These are phyloP conservation scores for Tylopilus sp. DNA, from an alignment of 1,284 basidiomycete genomes.

Conservation along the genomic window DNA sequence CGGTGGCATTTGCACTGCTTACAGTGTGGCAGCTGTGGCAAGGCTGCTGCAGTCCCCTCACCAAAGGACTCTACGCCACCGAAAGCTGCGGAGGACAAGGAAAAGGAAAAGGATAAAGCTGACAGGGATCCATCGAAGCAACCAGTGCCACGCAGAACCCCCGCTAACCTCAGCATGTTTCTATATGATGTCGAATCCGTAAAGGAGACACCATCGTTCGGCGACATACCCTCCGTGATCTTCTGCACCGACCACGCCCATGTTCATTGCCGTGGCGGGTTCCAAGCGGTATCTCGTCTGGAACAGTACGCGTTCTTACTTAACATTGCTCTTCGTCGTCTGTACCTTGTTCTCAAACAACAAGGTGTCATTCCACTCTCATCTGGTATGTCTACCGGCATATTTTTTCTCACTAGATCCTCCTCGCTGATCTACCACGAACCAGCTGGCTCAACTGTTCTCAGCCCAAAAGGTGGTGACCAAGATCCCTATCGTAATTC, in stretches of 20 bases:
- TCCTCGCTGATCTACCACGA: conserved; percentile 14
- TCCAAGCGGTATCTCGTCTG: conserved; percentile 88
- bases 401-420: not conserved
- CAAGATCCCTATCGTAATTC: conserved; percentile 80
- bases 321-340: conserved; percentile 89
- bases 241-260: conserved; percentile 80
- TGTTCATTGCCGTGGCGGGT: conserved; percentile 65
- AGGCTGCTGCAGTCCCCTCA: conserved; percentile 62
- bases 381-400: conserved; percentile 50
- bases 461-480: conserved; percentile 37
- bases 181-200: conserved; percentile 65
- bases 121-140: conserved; percentile 52
- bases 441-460: conserved; percentile 37
- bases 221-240: conserved; percentile 63
- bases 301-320: conserved; percentile 98
- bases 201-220: conserved; percentile 65
- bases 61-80: conserved; percentile 47
- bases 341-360: conserved; percentile 89
- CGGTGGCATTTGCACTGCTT: conserved; percentile 96
- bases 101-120: conserved; percentile 39
- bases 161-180: conserved; percentile 76
- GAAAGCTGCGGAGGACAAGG: conserved; percentile 41
- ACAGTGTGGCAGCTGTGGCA: conserved; percentile 78
- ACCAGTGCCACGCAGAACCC: conserved; percentile 63
- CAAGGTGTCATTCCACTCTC: conserved; percentile 84